Percentiles rank a stretch among this genome's conserved stretches.
These are phyloP conservation scores for Leptomonas pyrrhocoris DNA, from an alignment of 208 protist species.

Conservation along the genomic window DNA sequence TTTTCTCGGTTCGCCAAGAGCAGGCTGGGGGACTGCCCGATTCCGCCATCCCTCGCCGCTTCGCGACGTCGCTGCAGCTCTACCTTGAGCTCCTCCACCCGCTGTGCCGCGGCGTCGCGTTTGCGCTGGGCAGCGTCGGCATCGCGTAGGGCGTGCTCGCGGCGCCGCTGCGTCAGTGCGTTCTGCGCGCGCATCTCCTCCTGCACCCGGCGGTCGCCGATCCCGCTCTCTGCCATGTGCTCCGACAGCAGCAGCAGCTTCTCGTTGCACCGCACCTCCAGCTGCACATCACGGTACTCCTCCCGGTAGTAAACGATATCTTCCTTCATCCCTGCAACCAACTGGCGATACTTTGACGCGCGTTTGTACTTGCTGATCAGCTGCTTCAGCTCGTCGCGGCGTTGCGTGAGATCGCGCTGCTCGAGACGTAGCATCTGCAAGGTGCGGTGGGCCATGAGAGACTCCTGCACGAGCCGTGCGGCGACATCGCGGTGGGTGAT, in stretches of 20 bases:
- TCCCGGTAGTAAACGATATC: slow-evolving; percentile 59
- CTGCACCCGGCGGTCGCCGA: slow-evolving; percentile 42
- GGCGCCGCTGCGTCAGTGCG: slow-evolving; percentile 61
- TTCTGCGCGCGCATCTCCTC: slow-evolving; percentile 72
- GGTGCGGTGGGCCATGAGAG: slow-evolving; percentile 40
- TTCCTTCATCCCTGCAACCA: slow-evolving; percentile 52
- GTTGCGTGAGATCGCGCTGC: slow-evolving; percentile 42
- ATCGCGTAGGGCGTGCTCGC: slow-evolving; percentile 63
- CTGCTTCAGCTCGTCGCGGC: slow-evolving; percentile 48
- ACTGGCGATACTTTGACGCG: slow-evolving; percentile 43
- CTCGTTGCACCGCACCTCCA: slow-evolving; percentile 79
- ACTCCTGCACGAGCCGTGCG: slow-evolving; percentile 44
- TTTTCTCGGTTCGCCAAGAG: slow-evolving; percentile 43
- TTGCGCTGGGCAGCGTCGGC: slow-evolving; percentile 50
- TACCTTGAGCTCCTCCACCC: slow-evolving; percentile 43
- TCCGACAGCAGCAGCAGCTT: slow-evolving; percentile 63
- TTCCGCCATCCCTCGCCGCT: not conserved
- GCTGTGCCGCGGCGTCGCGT: slow-evolving; percentile 42
- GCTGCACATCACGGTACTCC: slow-evolving; percentile 60
- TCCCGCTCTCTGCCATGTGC: slow-evolving; percentile 35
- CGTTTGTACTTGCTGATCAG: slow-evolving; percentile 46
- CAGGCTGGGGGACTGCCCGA: slow-evolving; percentile 30
- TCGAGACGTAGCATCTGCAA: slow-evolving; percentile 56
- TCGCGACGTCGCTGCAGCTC: slow-evolving; percentile 25
- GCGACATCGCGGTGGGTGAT: slow-evolving; percentile 35